phyloP scores from a whole-genome alignment of 2,329 filamentous ascomycete species.

The Calonectria leucothoes region DNA sequence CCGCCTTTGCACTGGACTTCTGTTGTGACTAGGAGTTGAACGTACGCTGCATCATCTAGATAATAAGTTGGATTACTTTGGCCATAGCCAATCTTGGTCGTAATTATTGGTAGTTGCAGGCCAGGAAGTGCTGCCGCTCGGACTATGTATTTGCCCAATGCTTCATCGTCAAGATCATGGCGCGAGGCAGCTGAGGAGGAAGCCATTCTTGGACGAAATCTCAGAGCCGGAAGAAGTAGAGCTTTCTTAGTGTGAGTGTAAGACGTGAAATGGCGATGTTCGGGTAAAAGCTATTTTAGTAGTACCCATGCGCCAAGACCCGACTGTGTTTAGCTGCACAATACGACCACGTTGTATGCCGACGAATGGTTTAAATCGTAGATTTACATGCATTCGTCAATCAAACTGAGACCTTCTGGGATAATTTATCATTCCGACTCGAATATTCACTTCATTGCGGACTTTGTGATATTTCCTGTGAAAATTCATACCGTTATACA shows the following conservation, averaged over 20 bases:
- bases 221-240: not conserved
- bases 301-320: not conserved
- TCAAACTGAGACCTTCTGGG: not conserved
- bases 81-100: constrained; percentile 19
- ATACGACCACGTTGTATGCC: not conserved
- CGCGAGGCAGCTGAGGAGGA: not conserved
- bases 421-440: not conserved
- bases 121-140: not conserved
- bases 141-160: constrained; percentile 1
- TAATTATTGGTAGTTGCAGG: not conserved
- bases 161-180: constrained; percentile 1
- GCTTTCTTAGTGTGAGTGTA: not conserved
- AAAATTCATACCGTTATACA: not conserved
- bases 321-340: not conserved
- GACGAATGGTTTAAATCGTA: not conserved
- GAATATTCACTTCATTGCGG: not conserved
- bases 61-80: constrained; percentile 24
- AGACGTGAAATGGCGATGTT: not conserved
- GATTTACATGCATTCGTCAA: not conserved
- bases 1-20: not conserved
- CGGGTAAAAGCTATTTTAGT: not conserved
- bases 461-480: not conserved
- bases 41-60: constrained; percentile 18
- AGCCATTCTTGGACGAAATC: not conserved
- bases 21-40: not conserved